These are phyloP conservation scores for Gyromitra esculenta DNA, from an alignment of 2,329 filamentous ascomycete species.

Conservation along the genomic window DNA sequence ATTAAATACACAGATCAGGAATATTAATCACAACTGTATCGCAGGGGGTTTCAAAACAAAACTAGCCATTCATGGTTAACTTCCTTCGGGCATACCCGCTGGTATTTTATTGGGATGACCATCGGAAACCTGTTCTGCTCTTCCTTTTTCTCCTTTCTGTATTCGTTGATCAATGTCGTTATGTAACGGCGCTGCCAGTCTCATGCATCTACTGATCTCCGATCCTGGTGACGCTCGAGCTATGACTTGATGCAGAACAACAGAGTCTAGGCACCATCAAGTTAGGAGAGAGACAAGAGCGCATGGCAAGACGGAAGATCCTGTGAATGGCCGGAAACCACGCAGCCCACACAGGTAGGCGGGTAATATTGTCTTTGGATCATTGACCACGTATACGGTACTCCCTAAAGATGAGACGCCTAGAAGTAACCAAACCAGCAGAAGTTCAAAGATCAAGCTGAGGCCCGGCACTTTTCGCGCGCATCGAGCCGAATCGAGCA, in stretches of 20 bases:
- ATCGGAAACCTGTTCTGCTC: slow-evolving; percentile 14
- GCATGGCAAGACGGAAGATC: neutral
- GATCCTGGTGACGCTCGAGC: slow-evolving; percentile 5
- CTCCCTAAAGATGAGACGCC: neutral
- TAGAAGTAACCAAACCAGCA: neutral
- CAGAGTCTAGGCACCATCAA: too few relatives aligned
- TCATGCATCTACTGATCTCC: slow-evolving; percentile 12
- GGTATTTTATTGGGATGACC: neutral
- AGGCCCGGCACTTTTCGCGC: neutral
- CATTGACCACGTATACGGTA: neutral
- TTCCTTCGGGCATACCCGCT: slow-evolving; percentile 22
- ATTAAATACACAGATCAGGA: neutral
- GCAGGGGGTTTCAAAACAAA: slow-evolving; percentile 9
- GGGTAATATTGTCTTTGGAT: neutral
- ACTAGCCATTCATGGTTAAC: neutral
- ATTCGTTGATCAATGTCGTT: slow-evolving; percentile 9
- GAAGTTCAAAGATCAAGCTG: neutral
- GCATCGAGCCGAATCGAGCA: neutral
- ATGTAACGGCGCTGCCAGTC: slow-evolving; percentile 11
- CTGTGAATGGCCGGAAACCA: neutral
- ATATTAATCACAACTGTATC: neutral
- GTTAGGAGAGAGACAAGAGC: neutral
- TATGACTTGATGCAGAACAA: neutral
- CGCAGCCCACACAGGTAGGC: neutral
- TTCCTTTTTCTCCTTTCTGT: slow-evolving; percentile 12